Evolutionary conservation across 768 basidiomycete genomes (phyloP).

Genomic region (Tylopilus rubrobrunneus): DNA sequence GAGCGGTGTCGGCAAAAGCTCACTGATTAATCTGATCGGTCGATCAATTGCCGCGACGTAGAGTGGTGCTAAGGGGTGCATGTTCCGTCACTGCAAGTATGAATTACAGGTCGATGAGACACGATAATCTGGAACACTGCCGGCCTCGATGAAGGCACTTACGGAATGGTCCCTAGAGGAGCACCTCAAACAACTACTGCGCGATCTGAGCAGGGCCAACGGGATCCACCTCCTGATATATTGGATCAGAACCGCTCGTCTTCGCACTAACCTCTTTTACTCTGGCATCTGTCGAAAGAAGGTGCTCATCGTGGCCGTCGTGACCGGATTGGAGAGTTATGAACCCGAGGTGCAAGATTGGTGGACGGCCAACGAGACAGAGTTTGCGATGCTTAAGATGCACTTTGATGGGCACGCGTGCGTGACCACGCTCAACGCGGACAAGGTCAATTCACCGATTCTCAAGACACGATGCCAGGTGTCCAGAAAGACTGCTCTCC

Average conservation of each 20-base stretch:
- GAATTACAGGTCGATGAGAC: constrained; percentile 23
- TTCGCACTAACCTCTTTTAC: constrained; percentile 33
- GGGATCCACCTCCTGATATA: constrained; percentile 31
- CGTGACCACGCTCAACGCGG: constrained; percentile 34
- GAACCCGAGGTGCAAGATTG: constrained; percentile 25
- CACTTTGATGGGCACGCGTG: constrained; percentile 35
- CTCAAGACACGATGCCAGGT: constrained; percentile 26
- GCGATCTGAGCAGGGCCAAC: constrained; percentile 23
- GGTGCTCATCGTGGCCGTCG: constrained; percentile 35
- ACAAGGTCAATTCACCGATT: constrained; percentile 28
- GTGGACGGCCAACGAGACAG: constrained; percentile 33
- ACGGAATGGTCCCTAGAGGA: constrained; percentile 26
- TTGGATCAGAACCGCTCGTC: constrained; percentile 32
- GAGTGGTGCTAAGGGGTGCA: constrained; percentile 33
- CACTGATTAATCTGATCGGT: constrained; percentile 40
- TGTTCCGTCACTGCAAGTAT: constrained; percentile 29
- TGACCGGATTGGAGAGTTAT: constrained; percentile 38
- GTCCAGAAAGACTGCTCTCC: constrained; percentile 20
- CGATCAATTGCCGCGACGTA: constrained; percentile 37
- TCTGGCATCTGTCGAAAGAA: constrained; percentile 33
- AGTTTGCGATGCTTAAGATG: constrained; percentile 29
- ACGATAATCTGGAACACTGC: constrained; percentile 35
- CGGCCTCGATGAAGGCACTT: constrained; percentile 36
- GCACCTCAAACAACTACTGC: constrained; percentile 23
- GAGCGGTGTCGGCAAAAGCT: constrained; percentile 38